Conservation (phyloP, 768 basidiomycete genomes). For the Tulasnella sp. region DNA sequence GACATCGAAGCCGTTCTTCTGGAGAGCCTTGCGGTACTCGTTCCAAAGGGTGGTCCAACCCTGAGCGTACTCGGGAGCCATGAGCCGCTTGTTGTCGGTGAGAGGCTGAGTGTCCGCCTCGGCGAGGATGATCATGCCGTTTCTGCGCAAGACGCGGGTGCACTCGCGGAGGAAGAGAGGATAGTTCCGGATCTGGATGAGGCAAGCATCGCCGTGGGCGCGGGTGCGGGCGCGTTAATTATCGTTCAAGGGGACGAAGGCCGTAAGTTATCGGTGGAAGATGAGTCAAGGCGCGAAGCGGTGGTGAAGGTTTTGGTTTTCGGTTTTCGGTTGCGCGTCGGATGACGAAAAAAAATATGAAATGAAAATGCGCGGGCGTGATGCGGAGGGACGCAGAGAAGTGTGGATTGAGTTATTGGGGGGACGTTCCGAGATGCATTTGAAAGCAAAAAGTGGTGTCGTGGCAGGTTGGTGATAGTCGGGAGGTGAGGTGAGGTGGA, state of each 20-base stretch:
- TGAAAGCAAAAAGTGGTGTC: neutral
- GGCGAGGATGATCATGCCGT: conserved; percentile 63
- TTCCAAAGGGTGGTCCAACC: conserved; percentile 66
- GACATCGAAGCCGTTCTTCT: conserved; percentile 50
- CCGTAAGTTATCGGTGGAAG: neutral
- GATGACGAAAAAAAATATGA: conserved; percentile 10
- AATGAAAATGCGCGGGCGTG: neutral
- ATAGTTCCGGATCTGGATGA: conserved; percentile 58
- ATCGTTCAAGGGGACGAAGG: neutral
- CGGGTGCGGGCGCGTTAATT: too few species aligned
- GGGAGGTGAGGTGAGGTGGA: conserved; percentile 27
- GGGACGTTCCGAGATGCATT: neutral
- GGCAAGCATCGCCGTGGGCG: neutral
- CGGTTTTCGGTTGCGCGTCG: conserved; percentile 9
- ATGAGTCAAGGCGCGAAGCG: conserved; percentile 5
- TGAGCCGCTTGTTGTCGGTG: conserved; percentile 42
- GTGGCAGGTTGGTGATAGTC: conserved; percentile 16
- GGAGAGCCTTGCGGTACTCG: conserved; percentile 54
- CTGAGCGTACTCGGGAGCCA: conserved; percentile 38
- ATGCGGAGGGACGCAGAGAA: neutral
- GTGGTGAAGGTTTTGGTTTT: neutral
- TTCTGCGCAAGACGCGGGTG: conserved; percentile 62
- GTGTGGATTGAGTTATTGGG: conserved; percentile 1
- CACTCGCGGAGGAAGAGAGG: conserved; percentile 57
- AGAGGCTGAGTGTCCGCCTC: conserved; percentile 56